Conservation (phyloP, 2,329 filamentous ascomycete species). For the Ascomycota sp. region DNA sequence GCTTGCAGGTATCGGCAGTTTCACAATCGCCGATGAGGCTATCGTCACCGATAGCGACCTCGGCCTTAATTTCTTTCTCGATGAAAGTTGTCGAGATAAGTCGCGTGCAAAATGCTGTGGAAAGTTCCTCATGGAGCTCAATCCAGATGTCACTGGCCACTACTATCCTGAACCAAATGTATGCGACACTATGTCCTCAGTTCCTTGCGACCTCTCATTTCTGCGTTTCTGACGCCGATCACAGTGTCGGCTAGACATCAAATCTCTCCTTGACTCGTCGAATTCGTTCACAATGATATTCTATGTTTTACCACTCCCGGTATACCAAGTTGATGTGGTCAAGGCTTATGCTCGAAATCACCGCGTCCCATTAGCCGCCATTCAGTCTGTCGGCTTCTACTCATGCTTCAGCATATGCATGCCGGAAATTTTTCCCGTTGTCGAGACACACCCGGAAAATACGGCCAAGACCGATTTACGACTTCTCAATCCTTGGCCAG, state of each 20-base stretch:
- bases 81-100: constrained; percentile 53
- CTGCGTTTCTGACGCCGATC: not conserved
- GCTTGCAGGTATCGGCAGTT: constrained; percentile 52
- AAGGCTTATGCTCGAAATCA: constrained; percentile 27
- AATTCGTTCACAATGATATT: constrained; percentile 29
- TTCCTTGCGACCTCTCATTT: too few species aligned
- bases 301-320: constrained; percentile 27
- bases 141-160: constrained; percentile 70
- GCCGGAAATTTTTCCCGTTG: constrained; percentile 64
- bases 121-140: constrained; percentile 62
- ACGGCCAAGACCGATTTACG: constrained; percentile 69
- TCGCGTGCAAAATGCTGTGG: constrained; percentile 58
- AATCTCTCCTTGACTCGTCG: constrained; percentile 18
- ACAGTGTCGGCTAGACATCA: constrained; percentile 14
- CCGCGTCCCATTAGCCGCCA: constrained; percentile 52
- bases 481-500: constrained; percentile 66
- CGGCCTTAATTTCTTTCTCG: constrained; percentile 91
- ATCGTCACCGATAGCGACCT: constrained; percentile 62
- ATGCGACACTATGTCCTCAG: not conserved
- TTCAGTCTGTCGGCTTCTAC: constrained; percentile 83
- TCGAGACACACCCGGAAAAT: constrained; percentile 85
- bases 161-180: constrained; percentile 27
- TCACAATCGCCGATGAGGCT: constrained; percentile 70
- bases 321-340: constrained; percentile 21
- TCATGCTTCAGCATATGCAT: constrained; percentile 65